Percentiles rank a stretch among this genome's conserved stretches.
Evolutionary conservation across 2,329 filamentous ascomycete genomes (phyloP).

Genomic region (Periconia sp.): DNA sequence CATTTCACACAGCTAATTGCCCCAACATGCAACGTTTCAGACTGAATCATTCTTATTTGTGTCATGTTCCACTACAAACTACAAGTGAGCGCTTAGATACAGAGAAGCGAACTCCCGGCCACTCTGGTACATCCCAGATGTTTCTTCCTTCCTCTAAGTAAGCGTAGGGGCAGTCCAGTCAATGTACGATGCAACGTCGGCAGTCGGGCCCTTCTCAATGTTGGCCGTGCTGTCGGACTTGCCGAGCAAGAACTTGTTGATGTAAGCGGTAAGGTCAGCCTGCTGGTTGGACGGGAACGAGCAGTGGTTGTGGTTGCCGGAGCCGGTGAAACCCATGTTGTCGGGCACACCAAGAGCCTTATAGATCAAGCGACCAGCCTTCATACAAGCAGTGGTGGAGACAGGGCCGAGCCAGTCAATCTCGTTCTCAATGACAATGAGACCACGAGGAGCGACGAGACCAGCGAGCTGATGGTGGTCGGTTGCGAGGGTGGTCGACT

Average conservation of each 20-base stretch:
- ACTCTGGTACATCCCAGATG: not conserved
- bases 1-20: no score
- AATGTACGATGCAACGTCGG: conserved; percentile 41
- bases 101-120: conserved; percentile 5
- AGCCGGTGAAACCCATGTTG: conserved; percentile 64
- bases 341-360: conserved; percentile 59
- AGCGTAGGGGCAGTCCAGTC: conserved; percentile 45
- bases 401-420: conserved; percentile 65
- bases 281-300: conserved; percentile 61
- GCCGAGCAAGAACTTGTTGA: conserved; percentile 58
- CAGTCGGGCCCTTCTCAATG: conserved; percentile 41
- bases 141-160: conserved; percentile 24
- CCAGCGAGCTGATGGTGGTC: conserved; percentile 66
- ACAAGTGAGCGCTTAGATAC: conserved; percentile 23
- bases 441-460: conserved; percentile 61
- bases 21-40: not conserved
- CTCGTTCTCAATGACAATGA: conserved; percentile 64
- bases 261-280: conserved; percentile 59
- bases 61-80: conserved; percentile 7
- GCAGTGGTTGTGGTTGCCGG: conserved; percentile 63
- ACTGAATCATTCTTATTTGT: conserved; percentile 16
- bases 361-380: conserved; percentile 61
- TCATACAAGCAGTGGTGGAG: conserved; percentile 64
- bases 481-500: conserved; percentile 56
- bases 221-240: conserved; percentile 34